Base-by-base conservation (phyloP, 768 basidiomycete species). In the Mycena vulgaris region DNA sequence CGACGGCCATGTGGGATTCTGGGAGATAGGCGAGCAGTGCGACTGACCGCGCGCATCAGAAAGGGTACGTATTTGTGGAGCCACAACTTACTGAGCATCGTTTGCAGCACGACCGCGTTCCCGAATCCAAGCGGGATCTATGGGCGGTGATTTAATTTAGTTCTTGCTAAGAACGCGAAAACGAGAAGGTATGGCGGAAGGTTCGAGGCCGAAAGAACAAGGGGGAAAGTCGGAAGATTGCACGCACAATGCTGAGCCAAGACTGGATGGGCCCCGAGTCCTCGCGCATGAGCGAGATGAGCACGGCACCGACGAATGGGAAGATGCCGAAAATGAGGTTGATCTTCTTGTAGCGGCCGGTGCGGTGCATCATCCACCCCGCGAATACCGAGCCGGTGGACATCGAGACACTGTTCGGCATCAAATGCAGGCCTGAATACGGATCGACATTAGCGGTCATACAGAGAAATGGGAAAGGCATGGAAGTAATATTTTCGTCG, bases 301-400 rank as follows among this genome's bases (percentile, higher is more conserved):
- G 76, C 5, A 84, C 66, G 0, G 87, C 80, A 14, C 85, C 84
- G 33, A 87, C 78, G 78, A 91, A 90, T 0, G 92, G 91, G 64
- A 90, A 86, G 37, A 87, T 82, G 0, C 92, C 92, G 74, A 91
- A 92, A 8, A 88, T 83, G 48, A 89, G 73, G 73, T 89, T 91
- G 68, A 92, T 80, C 42, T 75, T 76, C 78, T 89, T 90, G 80
- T 92, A 92, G 68, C 83, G 86, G 31, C 90, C 91, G 0, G 89
- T 89, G 13, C 85, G 84, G 66, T 89, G 88, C 89, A 92, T 90
- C 73, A 90, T 81, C 85, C 88, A 92, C 68, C 92, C 91, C 21
- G 91, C 90, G 70, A 93, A 92, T 23, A 93, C 73, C 0, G 90
- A 90, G 1, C 92, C 92, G 3, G 79, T 78, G 5, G 88, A 88